phyloP scores from a whole-genome alignment of 257 asterid species.

The Rehmannia glutinosa region DNA sequence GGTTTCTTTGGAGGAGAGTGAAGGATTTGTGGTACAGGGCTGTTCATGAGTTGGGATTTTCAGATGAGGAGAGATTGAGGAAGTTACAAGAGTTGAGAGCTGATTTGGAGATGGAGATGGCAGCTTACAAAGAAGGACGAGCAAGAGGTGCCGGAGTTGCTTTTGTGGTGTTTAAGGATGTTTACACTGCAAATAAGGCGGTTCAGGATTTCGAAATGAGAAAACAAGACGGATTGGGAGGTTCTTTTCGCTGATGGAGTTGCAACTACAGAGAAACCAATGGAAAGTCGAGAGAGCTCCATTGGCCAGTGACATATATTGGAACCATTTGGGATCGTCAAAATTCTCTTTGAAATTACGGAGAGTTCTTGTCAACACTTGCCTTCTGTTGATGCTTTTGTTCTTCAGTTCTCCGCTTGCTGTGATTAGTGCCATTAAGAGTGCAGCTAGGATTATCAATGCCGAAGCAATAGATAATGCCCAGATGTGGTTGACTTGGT shows the following conservation, averaged over 20 bases:
- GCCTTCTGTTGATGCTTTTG: conserved; percentile 74
- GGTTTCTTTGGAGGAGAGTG: conserved; percentile 43
- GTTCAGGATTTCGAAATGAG: conserved; percentile 88
- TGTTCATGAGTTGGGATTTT: conserved; percentile 65
- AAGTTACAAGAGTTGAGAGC: conserved; percentile 92
- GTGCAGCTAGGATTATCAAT: conserved; percentile 84
- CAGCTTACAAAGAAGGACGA: conserved; percentile 91
- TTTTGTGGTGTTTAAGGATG: conserved; percentile 94
- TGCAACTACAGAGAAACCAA: conserved; percentile 89
- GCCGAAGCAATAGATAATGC: conserved; percentile 97
- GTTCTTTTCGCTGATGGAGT: conserved; percentile 79
- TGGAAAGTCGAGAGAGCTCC: conserved; percentile 99
- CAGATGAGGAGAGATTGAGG: conserved; percentile 88
- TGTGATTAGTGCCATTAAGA: conserved; percentile 67
- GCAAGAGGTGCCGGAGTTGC: conserved; percentile 98
- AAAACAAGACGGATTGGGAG: conserved; percentile 79
- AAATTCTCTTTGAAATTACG: conserved; percentile 71
- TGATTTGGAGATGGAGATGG: conserved; percentile 98
- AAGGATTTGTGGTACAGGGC: conserved; percentile 61
- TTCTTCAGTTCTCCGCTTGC: conserved; percentile 99
- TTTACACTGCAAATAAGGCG: conserved; percentile 83
- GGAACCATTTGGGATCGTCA: conserved; percentile 98
- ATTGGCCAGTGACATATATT: conserved; percentile 89
- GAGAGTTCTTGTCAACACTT: conserved; percentile 73
- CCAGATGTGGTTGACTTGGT: conserved; percentile 91